phyloP scores from a whole-genome alignment of 306 rosid genomes.

The Cyclanthera cordifolia region DNA sequence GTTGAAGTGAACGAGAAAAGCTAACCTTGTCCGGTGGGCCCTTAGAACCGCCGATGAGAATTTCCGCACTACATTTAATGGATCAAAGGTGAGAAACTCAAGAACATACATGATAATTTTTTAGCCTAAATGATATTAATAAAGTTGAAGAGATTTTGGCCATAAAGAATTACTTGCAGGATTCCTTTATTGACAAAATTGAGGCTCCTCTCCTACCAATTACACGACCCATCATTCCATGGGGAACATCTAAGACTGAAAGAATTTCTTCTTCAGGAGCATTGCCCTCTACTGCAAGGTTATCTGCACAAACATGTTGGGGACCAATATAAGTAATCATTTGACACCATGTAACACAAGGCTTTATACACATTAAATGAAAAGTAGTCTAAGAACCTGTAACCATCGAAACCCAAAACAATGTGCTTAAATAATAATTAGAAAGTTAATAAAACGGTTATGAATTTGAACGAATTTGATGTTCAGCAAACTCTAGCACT shows the following conservation, averaged over 20 bases:
- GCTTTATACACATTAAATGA: not conserved
- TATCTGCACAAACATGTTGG: constrained; percentile 30
- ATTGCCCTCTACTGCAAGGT: constrained; percentile 37
- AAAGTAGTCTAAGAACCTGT: not conserved
- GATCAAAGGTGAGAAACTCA: constrained; percentile 13
- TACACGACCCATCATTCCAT: constrained; percentile 79
- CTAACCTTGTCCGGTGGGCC: constrained; percentile 96
- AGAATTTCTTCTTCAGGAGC: constrained; percentile 80
- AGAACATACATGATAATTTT: constrained; percentile 4
- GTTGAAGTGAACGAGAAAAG: constrained; percentile 9
- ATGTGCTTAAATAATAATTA: not conserved
- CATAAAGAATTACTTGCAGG: constrained; percentile 48
- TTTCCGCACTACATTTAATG: constrained; percentile 64
- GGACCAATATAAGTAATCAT: constrained; percentile 15
- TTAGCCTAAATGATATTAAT: constrained; percentile 3
- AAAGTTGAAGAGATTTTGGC: not conserved
- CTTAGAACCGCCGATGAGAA: constrained; percentile 64
- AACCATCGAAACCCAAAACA: not conserved
- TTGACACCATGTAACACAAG: constrained; percentile 5
- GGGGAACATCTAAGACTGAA: constrained; percentile 79
- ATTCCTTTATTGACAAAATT: constrained; percentile 64
- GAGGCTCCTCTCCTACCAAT: constrained; percentile 77
- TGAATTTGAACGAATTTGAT: not conserved
- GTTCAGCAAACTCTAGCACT: not conserved
- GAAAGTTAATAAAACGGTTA: not conserved